Conservation (phyloP, 2,329 filamentous ascomycete species). For the Trichothecium roseum region DNA sequence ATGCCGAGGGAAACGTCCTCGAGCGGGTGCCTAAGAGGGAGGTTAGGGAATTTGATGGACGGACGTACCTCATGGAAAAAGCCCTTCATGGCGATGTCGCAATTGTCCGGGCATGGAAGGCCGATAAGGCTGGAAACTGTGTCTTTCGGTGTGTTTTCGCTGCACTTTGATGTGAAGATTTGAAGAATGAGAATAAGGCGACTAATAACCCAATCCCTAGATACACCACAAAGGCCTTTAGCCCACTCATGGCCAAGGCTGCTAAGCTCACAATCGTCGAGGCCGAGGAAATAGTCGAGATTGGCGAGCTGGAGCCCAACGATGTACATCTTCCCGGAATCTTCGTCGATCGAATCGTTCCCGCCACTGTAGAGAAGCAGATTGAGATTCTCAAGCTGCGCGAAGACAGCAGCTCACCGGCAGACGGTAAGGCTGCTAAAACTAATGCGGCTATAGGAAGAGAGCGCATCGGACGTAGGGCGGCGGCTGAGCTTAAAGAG, state of each 20-base stretch:
- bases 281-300: slow-evolving; percentile 71
- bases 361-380: slow-evolving; percentile 58
- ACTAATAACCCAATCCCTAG: slow-evolving; percentile 22
- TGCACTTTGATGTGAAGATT: slow-evolving; percentile 15
- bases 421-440: slow-evolving; percentile 26
- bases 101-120: slow-evolving; percentile 67
- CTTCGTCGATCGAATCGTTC: slow-evolving; percentile 72
- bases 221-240: slow-evolving; percentile 67
- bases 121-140: slow-evolving; percentile 67
- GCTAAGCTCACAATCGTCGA: slow-evolving; percentile 72
- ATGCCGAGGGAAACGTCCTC: slow-evolving; percentile 47
- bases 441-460: slow-evolving; percentile 42
- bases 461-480: slow-evolving; percentile 64
- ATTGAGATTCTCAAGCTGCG: slow-evolving; percentile 60
- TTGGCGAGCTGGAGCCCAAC: slow-evolving; percentile 63
- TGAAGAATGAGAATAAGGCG: too few relatives aligned
- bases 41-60: slow-evolving; percentile 62
- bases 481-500: slow-evolving; percentile 70
- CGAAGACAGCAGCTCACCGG: slow-evolving; percentile 25
- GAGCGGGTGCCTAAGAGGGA: slow-evolving; percentile 58
- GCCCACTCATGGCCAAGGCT: slow-evolving; percentile 70
- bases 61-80: slow-evolving; percentile 66
- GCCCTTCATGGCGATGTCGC: slow-evolving; percentile 67
- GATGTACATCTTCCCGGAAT: slow-evolving; percentile 73
- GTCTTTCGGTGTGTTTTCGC: slow-evolving; percentile 51